A percentile compares a stretch with the other conserved stretches of the same genome.
Evolutionary conservation across 164 flowering plant species (phyloP).

Genomic region (Annona cherimola): DNA sequence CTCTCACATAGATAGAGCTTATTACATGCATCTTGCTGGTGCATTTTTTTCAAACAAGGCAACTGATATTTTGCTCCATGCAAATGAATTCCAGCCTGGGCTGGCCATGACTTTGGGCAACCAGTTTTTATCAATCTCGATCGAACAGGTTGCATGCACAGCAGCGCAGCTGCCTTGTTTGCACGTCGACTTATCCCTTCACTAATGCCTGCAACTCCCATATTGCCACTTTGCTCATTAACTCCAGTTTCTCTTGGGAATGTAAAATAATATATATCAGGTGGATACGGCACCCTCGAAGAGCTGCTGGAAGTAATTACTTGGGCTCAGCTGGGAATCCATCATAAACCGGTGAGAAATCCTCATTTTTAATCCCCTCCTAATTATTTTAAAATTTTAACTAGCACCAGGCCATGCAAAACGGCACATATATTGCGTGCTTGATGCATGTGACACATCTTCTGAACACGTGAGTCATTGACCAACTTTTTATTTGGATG

Average conservation of each 20-base stretch:
- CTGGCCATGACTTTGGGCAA: neutral
- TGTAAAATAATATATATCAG: constrained; percentile 28
- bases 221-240: neutral
- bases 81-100: neutral
- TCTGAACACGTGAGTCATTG: neutral
- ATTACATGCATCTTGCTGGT: neutral
- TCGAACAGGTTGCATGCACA: too few relatives aligned
- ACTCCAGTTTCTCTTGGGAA: neutral
- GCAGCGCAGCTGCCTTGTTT: too few relatives aligned
- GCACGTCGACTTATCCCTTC: too few relatives aligned
- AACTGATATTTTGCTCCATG: neutral
- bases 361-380: neutral
- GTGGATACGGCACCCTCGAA: constrained; percentile 93
- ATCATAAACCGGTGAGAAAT: constrained; percentile 71
- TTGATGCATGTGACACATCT: neutral
- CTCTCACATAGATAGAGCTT: neutral
- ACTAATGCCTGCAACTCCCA: neutral
- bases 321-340: constrained; percentile 95
- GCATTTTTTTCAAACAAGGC: neutral
- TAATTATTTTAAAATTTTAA: neutral
- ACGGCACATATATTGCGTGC: neutral
- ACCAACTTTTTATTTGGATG: neutral
- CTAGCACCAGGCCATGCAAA: neutral
- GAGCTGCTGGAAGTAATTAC: constrained; percentile 89
- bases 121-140: too few relatives aligned